Conservation (phyloP, 345 rosid species). For the Microcos paniculata region DNA sequence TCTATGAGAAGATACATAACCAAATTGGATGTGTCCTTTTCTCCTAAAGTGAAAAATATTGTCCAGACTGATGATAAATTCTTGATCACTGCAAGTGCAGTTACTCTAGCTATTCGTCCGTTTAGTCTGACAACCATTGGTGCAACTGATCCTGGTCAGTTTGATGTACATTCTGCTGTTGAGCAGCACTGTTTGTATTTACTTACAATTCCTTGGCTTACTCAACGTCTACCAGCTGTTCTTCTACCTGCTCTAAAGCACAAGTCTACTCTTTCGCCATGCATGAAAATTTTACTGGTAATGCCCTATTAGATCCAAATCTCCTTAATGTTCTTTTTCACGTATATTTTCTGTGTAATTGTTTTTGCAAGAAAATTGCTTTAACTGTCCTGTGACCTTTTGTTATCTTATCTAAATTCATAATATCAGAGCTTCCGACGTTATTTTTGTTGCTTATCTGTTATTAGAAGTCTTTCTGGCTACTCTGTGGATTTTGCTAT, state of each 20-base stretch:
- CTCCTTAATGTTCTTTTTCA: background rate
- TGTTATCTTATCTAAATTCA: constrained; percentile 2
- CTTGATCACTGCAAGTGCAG: constrained; percentile 72
- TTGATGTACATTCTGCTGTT: constrained; percentile 38
- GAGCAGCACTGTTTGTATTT: constrained; percentile 55
- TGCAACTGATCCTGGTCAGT: constrained; percentile 26
- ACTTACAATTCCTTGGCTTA: constrained; percentile 76
- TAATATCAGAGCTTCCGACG: background rate
- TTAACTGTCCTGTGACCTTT: background rate
- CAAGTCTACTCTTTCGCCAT: constrained; percentile 61
- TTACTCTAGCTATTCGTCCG: constrained; percentile 84
- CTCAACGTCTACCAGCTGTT: constrained; percentile 67
- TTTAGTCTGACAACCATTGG: constrained; percentile 45
- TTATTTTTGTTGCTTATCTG: background rate
- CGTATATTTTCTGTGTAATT: background rate
- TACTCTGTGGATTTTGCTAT: background rate
- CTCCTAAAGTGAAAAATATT: constrained; percentile 27
- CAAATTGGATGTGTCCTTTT: constrained; percentile 36
- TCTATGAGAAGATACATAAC: constrained; percentile 64
- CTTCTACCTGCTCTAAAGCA: constrained; percentile 86
- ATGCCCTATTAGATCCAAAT: constrained; percentile 32
- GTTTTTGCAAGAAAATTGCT: background rate
- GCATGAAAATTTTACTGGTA: constrained; percentile 76
- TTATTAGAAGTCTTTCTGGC: background rate
- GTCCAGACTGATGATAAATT: constrained; percentile 60